A percentile compares a stretch with the other conserved stretches of the same genome.
phyloP scores from a whole-genome alignment of 495 filamentous ascomycete genomes.

The Parathielavia appendiculata region DNA sequence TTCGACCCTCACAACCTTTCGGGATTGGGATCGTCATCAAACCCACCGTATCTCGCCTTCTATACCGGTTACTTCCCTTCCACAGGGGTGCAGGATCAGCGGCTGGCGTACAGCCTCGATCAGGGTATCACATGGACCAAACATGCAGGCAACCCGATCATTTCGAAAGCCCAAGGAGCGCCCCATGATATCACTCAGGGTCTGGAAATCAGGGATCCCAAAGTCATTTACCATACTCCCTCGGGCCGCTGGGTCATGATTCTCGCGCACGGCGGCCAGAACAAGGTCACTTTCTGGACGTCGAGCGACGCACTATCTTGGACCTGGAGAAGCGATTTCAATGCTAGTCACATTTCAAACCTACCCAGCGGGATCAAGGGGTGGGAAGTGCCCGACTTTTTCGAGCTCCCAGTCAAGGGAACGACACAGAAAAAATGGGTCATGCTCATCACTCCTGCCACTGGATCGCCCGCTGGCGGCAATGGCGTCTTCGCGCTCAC shows the following conservation, averaged over 20 bases:
- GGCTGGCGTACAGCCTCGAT: constrained; percentile 4
- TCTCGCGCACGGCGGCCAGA: constrained; percentile 1
- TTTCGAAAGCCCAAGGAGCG: neutral
- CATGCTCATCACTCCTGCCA: constrained; percentile 3
- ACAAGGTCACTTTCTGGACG: constrained; percentile 1
- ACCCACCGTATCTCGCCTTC: constrained; percentile 5
- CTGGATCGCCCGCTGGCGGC: neutral
- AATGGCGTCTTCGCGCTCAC: constrained; percentile 4
- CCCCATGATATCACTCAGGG: neutral
- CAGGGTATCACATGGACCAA: constrained; percentile 4
- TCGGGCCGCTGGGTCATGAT: constrained; percentile 2
- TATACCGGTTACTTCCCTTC: constrained; percentile 1
- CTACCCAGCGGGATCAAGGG: constrained; percentile 1
- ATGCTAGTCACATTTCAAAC: neutral
- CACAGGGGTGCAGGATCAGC: constrained; percentile 2
- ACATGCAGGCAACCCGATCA: neutral
- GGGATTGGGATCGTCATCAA: neutral
- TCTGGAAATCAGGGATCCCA: constrained; percentile 3
- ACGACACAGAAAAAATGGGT: constrained; percentile 1
- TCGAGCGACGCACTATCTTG: neutral
- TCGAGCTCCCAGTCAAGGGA: neutral
- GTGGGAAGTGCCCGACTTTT: constrained; percentile 6
- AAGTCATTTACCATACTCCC: constrained; percentile 2
- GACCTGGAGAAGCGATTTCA: constrained; percentile 7
- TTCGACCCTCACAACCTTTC: neutral